phyloP scores from a whole-genome alignment of 345 rosid species.

The Brassica juncea region DNA sequence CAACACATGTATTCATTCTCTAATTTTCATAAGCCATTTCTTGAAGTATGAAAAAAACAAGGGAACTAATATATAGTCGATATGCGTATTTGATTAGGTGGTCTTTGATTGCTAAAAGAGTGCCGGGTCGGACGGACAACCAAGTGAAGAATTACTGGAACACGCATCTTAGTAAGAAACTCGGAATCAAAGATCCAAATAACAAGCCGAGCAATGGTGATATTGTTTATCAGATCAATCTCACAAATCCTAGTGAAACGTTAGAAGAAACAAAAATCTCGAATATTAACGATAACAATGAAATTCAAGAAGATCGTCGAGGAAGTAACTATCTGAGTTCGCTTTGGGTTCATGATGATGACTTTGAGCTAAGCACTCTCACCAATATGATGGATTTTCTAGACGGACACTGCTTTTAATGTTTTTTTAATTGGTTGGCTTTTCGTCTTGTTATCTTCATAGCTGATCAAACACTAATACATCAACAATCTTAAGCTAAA shows the following conservation, averaged over 20 bases:
- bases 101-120: slow-evolving; percentile 69
- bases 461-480: slow-evolving; percentile 44
- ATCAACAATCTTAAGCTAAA: slow-evolving; percentile 35
- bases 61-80: neutral
- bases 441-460: slow-evolving; percentile 13
- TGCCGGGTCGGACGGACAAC: slow-evolving; percentile 71
- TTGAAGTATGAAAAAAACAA: neutral
- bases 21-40: neutral
- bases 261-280: slow-evolving; percentile 19
- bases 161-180: slow-evolving; percentile 54
- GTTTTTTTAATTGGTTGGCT: slow-evolving; percentile 9
- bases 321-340: slow-evolving; percentile 40
- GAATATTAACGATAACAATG: slow-evolving; percentile 22
- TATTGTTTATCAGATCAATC: slow-evolving; percentile 29
- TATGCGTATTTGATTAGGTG: slow-evolving; percentile 44
- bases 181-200: slow-evolving; percentile 43
- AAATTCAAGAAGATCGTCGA: slow-evolving; percentile 32
- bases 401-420: slow-evolving; percentile 44
- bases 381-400: slow-evolving; percentile 48
- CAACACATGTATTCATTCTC: neutral
- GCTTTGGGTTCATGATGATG: slow-evolving; percentile 50
- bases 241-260: slow-evolving; percentile 23
- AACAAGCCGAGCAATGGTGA: slow-evolving; percentile 13
- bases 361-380: slow-evolving; percentile 43
- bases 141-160: slow-evolving; percentile 78